These are phyloP conservation scores for Dimocarpus longan DNA, from an alignment of 345 rosid genomes.

Conservation along the genomic window DNA sequence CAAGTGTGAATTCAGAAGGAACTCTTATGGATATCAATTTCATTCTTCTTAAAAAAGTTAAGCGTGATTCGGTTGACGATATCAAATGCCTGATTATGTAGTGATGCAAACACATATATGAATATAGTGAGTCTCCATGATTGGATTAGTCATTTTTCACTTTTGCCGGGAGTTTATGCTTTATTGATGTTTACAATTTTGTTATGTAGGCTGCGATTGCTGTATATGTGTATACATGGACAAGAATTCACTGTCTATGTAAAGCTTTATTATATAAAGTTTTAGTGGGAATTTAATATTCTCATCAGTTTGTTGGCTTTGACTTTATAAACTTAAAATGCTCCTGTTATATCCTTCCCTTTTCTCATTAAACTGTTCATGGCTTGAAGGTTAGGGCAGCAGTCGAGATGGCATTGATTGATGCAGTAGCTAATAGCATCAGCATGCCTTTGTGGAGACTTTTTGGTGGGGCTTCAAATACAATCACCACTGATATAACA, in stretches of 20 bases:
- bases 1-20: not conserved
- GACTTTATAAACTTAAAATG: not conserved
- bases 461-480: slow-evolving; percentile 79
- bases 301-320: not conserved
- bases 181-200: slow-evolving; percentile 2
- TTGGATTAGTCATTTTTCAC: not conserved
- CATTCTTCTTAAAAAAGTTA: not conserved
- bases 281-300: not conserved
- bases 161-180: slow-evolving; percentile 10
- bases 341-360: not conserved
- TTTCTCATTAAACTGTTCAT: slow-evolving; percentile 27
- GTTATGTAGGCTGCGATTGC: not conserved
- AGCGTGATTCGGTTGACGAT: not conserved
- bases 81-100: not conserved
- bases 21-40: slow-evolving; percentile 7
- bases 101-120: not conserved
- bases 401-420: slow-evolving; percentile 91
- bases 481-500: slow-evolving; percentile 82
- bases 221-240: not conserved
- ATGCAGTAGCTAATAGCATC: slow-evolving; percentile 79
- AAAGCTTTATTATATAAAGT: not conserved
- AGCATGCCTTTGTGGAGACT: slow-evolving; percentile 75
- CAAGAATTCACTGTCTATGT: not conserved
- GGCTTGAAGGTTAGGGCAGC: slow-evolving; percentile 79
- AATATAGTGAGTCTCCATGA: not conserved